Conservation (phyloP, 2,329 filamentous ascomycete species). For the Cercospora citrullina region DNA sequence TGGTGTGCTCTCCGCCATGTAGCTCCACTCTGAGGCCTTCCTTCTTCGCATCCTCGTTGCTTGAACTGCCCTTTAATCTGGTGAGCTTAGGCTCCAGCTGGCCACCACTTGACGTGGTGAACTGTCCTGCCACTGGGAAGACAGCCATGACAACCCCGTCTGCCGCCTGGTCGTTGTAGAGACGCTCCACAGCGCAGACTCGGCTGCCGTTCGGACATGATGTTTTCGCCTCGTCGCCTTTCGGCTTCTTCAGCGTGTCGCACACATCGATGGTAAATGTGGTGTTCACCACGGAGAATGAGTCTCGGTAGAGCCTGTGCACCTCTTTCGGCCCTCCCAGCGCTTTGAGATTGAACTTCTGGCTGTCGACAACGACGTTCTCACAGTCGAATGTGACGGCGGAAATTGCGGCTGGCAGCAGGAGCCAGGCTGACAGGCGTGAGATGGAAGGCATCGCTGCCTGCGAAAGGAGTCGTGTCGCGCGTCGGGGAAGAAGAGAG, state of each 20-base stretch:
- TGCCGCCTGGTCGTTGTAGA: slow-evolving; percentile 52
- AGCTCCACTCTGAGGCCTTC: slow-evolving; percentile 73
- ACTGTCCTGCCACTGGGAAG: slow-evolving; percentile 73
- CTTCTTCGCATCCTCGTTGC: slow-evolving; percentile 63
- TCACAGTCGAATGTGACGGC: slow-evolving; percentile 62
- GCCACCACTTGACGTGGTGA: slow-evolving; percentile 58
- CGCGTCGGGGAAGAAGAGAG: background rate
- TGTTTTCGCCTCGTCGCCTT: slow-evolving; percentile 54
- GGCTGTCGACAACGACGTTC: slow-evolving; percentile 59
- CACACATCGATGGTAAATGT: slow-evolving; percentile 84
- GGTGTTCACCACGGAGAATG: slow-evolving; percentile 63
- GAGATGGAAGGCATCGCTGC: slow-evolving; percentile 24
- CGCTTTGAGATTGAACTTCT: slow-evolving; percentile 63
- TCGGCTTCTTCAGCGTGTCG: slow-evolving; percentile 62
- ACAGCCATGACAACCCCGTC: slow-evolving; percentile 56
- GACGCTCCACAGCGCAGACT: slow-evolving; percentile 73
- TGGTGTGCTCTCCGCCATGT: slow-evolving; percentile 57
- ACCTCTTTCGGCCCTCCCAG: slow-evolving; percentile 70
- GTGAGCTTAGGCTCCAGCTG: slow-evolving; percentile 66
- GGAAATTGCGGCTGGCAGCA: slow-evolving; percentile 39
- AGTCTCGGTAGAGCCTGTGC: slow-evolving; percentile 52
- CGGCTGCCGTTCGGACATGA: slow-evolving; percentile 67
- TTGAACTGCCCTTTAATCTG: slow-evolving; percentile 64
- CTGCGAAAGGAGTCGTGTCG: background rate
- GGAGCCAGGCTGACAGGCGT: slow-evolving; percentile 28